phyloP scores from a whole-genome alignment of 257 asterid genomes.

The Verbascum thapsus region DNA sequence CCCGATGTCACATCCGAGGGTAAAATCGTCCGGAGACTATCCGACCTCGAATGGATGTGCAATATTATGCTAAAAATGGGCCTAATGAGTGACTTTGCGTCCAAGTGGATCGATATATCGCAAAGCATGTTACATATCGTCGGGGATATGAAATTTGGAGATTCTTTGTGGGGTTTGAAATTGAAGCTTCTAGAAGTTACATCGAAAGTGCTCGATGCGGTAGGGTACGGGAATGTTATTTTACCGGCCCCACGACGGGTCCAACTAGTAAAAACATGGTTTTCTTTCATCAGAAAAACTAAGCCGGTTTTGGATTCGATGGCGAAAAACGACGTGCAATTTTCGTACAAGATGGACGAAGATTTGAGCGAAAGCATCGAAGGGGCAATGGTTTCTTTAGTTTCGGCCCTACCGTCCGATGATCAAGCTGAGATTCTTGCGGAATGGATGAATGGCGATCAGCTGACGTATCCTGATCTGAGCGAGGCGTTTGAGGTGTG shows the following conservation, averaged over 20 bases:
- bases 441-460: constrained; percentile 69
- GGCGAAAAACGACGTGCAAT: constrained; percentile 36
- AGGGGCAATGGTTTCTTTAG: constrained; percentile 73
- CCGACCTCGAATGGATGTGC: constrained; percentile 81
- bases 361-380: constrained; percentile 70
- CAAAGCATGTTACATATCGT: constrained; percentile 34
- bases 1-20: constrained; percentile 35
- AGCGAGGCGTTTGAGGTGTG: constrained; percentile 88
- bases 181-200: constrained; percentile 60
- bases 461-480: constrained; percentile 65
- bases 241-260: constrained; percentile 62
- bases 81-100: constrained; percentile 63
- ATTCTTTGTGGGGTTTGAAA: constrained; percentile 56
- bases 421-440: constrained; percentile 75
- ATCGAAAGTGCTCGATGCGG: constrained; percentile 73
- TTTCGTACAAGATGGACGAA: constrained; percentile 65
- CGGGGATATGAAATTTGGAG: constrained; percentile 46
- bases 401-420: constrained; percentile 67
- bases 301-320: constrained; percentile 57
- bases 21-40: constrained; percentile 36
- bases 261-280: constrained; percentile 59
- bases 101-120: constrained; percentile 60
- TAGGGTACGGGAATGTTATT: constrained; percentile 75
- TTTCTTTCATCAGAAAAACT: constrained; percentile 66
- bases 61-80: constrained; percentile 60